These are phyloP conservation scores for Hanseniaspora thailandica DNA, from an alignment of 805 yeast species.

Conservation along the genomic window DNA sequence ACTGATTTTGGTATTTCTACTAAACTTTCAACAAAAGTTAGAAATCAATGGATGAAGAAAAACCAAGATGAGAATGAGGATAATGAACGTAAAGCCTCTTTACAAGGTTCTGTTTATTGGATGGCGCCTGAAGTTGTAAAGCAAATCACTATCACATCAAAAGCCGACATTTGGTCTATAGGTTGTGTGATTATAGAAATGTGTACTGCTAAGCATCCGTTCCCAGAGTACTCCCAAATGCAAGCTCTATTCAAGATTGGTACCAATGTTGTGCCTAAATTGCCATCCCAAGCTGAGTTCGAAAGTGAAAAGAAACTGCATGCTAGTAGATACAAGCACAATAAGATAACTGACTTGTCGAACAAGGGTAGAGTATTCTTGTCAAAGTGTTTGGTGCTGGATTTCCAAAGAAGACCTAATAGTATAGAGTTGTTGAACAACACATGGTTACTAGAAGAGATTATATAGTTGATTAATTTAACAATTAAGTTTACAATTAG, in stretches of 20 bases:
- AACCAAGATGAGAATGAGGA: conserved; percentile 28
- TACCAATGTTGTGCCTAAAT: conserved; percentile 64
- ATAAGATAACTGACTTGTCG: conserved; percentile 9
- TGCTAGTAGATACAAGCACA: conserved; percentile 12
- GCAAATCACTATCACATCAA: conserved; percentile 78
- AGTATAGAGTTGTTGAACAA: conserved; percentile 49
- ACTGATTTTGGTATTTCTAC: conserved; percentile 80
- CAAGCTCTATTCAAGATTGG: conserved; percentile 95
- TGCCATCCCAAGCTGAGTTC: conserved; percentile 61
- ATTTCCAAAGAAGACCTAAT: conserved; percentile 59
- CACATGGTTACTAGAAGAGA: conserved; percentile 6
- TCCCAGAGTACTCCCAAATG: conserved; percentile 89
- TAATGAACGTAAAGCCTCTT: conserved; percentile 52
- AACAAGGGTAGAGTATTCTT: conserved; percentile 40
- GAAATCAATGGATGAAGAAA: conserved; percentile 24
- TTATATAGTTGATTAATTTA: conserved; percentile 22
- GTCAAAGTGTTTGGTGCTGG: conserved; percentile 56
- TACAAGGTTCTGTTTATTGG: conserved; percentile 95
- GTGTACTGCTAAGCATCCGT: conserved; percentile 94
- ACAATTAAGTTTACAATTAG: background rate
- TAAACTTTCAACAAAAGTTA: conserved; percentile 44
- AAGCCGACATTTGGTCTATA: conserved; percentile 95
- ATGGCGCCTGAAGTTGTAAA: conserved; percentile 99
- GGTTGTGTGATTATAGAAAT: conserved; percentile 90
- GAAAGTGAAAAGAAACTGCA: conserved; percentile 40